Base-by-base conservation (phyloP, 495 filamentous ascomycete genomes). In the Daldinia loculata region DNA sequence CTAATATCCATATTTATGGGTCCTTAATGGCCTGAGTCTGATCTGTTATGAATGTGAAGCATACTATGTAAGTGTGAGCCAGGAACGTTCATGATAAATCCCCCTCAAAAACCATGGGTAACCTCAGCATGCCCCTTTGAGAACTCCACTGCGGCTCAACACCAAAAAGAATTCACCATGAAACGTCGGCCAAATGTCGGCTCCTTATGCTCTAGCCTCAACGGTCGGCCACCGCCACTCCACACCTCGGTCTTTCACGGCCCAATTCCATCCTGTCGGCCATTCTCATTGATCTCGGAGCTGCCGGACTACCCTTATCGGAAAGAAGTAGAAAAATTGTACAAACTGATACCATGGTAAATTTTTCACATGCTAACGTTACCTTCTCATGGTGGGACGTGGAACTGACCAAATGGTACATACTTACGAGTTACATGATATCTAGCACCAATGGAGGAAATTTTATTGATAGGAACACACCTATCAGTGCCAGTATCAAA, bases 161-260 rank as follows among this genome's bases (percentile, higher is more conserved):
- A 60, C 26, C 57, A n/a, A 6, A 27, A 67, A 58, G 67, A 45
- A 51, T 19, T 48, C 59, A 53, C 50, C 63, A 70, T 67, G 48
- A 60, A 63, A 51, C 61, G 41, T 70, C 71, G 71, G 71, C 41
- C 71, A 74, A 74, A 74, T 74, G 45, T 74, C 71, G 71, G 70
- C 67, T 70, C 48, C 56, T 66, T 69, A 55, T 57, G 34, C 51
- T 67, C 67, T 74, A 66, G 67, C 62, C 62, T 73, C 58, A 63
- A 69, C 57, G 22, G 48, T 67, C 63, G 67, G 56, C 59, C 63
- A 67, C 58, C 67, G 58, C 63, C 67, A 61, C 71, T 74, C 71
- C 71, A 74, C 71, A 67, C 36, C 62, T 74, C 71, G 71, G 71
- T 63, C 67, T 51, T 74, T 60, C 71, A 56, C 71, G 71, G 71